Base-by-base conservation (phyloP, 306 rosid species). In the Leucaena leucocephala region DNA sequence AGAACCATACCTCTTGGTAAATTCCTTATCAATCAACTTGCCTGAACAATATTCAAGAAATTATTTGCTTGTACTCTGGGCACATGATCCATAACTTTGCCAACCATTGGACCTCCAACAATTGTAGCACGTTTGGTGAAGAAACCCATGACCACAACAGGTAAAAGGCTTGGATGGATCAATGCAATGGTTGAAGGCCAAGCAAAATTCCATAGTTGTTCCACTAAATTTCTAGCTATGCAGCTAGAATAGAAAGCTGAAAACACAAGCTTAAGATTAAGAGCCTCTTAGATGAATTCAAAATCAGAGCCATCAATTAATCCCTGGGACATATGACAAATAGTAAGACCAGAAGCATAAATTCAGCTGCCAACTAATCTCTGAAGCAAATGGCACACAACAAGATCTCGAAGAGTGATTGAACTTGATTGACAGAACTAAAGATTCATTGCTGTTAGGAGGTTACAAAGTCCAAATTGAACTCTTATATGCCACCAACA, bases 121-220 rank as follows among this genome's bases (percentile, higher is more conserved):
- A 95, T 91, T 76, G 89, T 82, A 43, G 83, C 84, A 86, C 93
- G 94, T 93, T 93, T 93, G 44, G 94, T 85, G 83, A 91, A 86
- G 89, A 96, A 96, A 74, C 93, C 93, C 86, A 90, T 89, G 55
- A 90, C 89, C 33, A 96, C 98, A 80, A 96, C 98, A 2, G 99
- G 99, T 75, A 91, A 84, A 84, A 96, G 98, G 85, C 99, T 96
- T 36, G 97, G 90, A 81, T 96, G 97, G 74, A 91, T 89, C 85
- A 93, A 79, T 54, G 97, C 99, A 68, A 93, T 93, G 71, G 99
- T 91, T 68, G 98, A 90, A 82, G 98, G 98, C 99, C 97, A 96
- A 65, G 99, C 97, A 75, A 96, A 96, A 88, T 82, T 90, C 99
- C 99, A 96, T 81, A 93, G 91, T 76, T 96, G 98, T 83, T 93